Base-by-base conservation (phyloP, 352 stramenopile species). In the Pythium coloratum region DNA sequence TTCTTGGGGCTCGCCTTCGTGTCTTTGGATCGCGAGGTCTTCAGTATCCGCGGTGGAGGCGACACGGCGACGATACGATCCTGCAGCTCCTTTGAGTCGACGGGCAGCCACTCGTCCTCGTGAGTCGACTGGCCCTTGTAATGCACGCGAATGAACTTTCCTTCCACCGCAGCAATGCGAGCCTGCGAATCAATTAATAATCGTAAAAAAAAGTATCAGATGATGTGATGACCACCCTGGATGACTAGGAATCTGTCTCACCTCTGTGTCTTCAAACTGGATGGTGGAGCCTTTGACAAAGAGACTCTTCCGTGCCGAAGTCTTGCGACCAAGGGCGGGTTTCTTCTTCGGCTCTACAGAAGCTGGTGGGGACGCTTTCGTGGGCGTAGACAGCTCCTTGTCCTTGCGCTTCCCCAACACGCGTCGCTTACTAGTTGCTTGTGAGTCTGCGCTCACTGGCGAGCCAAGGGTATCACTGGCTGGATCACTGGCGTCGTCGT, bases 41-140 rank as follows among this genome's bases (percentile, higher is more conserved):
- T 66, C 24, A 55, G 66, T 67, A 67, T 72, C 54, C 60, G 65
- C 16, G 65, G 59, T n/a, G 64, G 64, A 32, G 65, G 53, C 1
- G 65, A 67, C 3, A 71, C 47, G 4, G 65, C 59, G 42, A 71
- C 42, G 38, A 71, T 71, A 4, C 65, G 66, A 20, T 62, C 40
- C 38, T 64, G 59, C 7, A 72, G 59, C 4, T 49, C 66, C 38
- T 67, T 63, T 0, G 66, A 72, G 36, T 72, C 59, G 26, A 88
- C 67, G 13, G 77, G 59, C 16, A 93, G 69, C 85, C 85, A 93
- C 64, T 93, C 85, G 61, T 93, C 85, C 32, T 84, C 78, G 54
- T 91, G 73, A 32, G 65, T 61, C 46, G 81, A 89, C 58, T 89
- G 77, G 40, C 84, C 83, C 70, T 93, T 93, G 72, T 93, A 92